Base-by-base conservation (phyloP, 345 rosid genomes). In the Linum tenue region DNA sequence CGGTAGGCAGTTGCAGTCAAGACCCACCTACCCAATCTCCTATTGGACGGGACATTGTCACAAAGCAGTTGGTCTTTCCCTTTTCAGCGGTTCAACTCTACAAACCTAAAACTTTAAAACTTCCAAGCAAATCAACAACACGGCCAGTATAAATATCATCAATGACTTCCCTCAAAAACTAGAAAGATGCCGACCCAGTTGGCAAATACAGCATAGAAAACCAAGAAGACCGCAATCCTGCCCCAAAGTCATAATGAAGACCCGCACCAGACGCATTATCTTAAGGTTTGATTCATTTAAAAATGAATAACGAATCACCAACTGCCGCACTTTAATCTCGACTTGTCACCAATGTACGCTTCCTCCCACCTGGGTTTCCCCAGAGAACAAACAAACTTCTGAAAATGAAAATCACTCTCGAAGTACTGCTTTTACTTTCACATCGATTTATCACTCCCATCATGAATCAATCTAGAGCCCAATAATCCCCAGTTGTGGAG, bases 1-100 rank as follows among this genome's bases (percentile, higher is more conserved):
- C 11, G 37, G 37, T 37, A 39, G 38, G 62, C 12, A 50, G 5
- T 12, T 7, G 8, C 7, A 56, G 61, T 36, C 64, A 70, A 53
- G 42, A 41, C 65, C 14, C 12, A 56, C 16, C 39, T 35, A 39
- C 57, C 31, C 55, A 31, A 15, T 41, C n/a, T 12, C 67, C 31
- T 38, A 22, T 9, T 16, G 50, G 62, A 70, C 58, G 31, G 31
- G 31, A 31, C 37, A 60, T 10, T 55, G 37, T 17, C 37, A 40
- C 38, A 39, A 39, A 37, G 44, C 63, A 42, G 40, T 42, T n/a
- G 57, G 5, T 56, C 31, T 62, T 35, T 48, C 8, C 31, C 65
- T 36, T 48, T 10, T 69, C 64, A 64, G 42, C 14, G 50, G 37
- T 15, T 70, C 39, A 67, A 64, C 56, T 39, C 50, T 64, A 48